Conservation (phyloP, 495 filamentous ascomycete genomes). For the Penicillium cataractarum region DNA sequence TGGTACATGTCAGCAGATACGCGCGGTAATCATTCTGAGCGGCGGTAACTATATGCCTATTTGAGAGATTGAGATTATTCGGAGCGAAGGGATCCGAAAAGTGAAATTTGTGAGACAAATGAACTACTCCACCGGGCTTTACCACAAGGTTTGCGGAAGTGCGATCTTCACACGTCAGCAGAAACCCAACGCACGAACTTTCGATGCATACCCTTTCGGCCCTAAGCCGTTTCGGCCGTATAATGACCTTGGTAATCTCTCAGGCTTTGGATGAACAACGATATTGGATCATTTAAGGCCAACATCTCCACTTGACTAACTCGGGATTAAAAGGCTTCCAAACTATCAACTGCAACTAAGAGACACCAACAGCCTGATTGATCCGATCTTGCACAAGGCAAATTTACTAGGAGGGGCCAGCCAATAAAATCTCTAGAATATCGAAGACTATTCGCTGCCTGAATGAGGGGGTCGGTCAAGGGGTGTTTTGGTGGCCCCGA, state of each 20-base stretch:
- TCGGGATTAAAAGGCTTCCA: constrained; percentile 4
- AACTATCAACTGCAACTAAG: not conserved
- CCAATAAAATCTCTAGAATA: not conserved
- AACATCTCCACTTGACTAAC: not conserved
- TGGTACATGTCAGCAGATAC: not conserved
- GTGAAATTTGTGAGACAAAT: constrained; percentile 1
- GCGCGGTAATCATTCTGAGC: not conserved
- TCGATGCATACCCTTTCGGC: constrained; percentile 1
- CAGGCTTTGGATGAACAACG: not conserved
- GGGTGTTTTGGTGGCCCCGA: not conserved
- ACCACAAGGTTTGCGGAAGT: constrained; percentile 6
- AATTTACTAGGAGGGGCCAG: not conserved
- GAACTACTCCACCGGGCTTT: not conserved
- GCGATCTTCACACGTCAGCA: constrained; percentile 10
- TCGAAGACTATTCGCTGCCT: not conserved
- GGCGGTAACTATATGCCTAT: not conserved
- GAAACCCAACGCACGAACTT: not conserved
- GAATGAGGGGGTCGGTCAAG: not conserved
- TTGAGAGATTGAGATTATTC: not conserved
- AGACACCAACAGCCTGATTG: not conserved
- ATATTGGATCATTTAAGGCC: not conserved
- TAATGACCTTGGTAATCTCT: not conserved
- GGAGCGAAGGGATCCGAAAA: not conserved
- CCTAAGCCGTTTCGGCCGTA: not conserved
- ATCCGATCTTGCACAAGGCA: not conserved